These are phyloP conservation scores for Raphanus raphanistrum DNA, from an alignment of 345 rosid species.

Conservation along the genomic window DNA sequence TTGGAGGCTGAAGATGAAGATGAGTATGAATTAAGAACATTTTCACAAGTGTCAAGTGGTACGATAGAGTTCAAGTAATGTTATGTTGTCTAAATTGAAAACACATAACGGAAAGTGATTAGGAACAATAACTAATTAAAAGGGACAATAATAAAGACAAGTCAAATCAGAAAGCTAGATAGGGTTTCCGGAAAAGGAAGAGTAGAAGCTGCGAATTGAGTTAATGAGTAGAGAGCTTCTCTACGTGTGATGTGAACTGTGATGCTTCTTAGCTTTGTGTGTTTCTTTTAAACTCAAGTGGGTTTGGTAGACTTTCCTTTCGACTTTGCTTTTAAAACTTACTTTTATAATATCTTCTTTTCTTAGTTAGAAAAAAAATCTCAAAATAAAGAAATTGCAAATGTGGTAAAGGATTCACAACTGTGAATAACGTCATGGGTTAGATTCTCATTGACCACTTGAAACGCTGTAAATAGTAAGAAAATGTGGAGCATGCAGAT, in stretches of 20 bases:
- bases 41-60: slow-evolving; percentile 5
- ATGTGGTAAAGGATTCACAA: no score
- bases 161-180: slow-evolving; percentile 35
- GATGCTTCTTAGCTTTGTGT: slow-evolving; percentile 38
- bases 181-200: slow-evolving; percentile 35
- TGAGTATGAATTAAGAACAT: background rate
- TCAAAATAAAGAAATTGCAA: no score
- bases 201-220: slow-evolving; percentile 32
- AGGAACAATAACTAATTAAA: slow-evolving; percentile 8
- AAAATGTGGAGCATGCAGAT: no score
- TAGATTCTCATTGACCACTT: no score
- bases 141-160: slow-evolving; percentile 2
- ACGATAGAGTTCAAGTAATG: slow-evolving; percentile 13
- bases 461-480: no score
- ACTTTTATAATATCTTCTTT: background rate
- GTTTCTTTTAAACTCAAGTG: slow-evolving; percentile 34
- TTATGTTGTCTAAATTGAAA: slow-evolving; percentile 20
- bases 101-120: slow-evolving; percentile 24
- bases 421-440: no score
- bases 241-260: slow-evolving; percentile 34
- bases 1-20: slow-evolving; percentile 1
- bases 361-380: background rate
- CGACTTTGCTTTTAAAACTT: slow-evolving; percentile 5
- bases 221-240: slow-evolving; percentile 22
- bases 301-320: slow-evolving; percentile 38